Conservation (phyloP, 2,329 filamentous ascomycete genomes). For the Grosmannia serpens region DNA sequence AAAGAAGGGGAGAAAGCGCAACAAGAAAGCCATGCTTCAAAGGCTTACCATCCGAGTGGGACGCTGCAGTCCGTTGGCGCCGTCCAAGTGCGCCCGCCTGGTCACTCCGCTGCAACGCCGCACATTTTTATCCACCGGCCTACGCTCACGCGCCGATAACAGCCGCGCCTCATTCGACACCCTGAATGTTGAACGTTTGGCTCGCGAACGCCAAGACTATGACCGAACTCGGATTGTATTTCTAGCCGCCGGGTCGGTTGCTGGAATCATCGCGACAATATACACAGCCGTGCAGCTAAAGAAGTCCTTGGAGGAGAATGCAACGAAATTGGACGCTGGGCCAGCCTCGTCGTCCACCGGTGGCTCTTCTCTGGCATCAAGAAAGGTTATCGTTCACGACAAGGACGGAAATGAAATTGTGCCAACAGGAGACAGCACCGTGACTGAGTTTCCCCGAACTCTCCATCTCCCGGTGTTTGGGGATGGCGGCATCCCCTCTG, state of each 20-base stretch:
- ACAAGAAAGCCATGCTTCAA: slow-evolving; percentile 17
- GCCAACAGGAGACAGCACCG: slow-evolving; percentile 67
- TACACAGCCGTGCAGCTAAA: slow-evolving; percentile 43
- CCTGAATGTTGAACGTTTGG: slow-evolving; percentile 38
- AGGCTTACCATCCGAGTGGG: slow-evolving; percentile 15
- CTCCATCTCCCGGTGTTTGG: slow-evolving; percentile 46
- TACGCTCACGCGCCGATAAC: background rate
- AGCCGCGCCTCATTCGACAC: slow-evolving; percentile 26
- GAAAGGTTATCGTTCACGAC: slow-evolving; percentile 50
- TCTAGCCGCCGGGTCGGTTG: slow-evolving; percentile 36
- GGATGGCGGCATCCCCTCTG: background rate
- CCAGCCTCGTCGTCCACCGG: slow-evolving; percentile 16
- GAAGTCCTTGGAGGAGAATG: slow-evolving; percentile 20
- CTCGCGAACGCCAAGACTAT: slow-evolving; percentile 35
- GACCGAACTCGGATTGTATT: slow-evolving; percentile 39
- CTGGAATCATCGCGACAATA: slow-evolving; percentile 36
- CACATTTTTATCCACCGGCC: background rate
- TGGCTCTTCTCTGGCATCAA: background rate
- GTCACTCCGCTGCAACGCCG: background rate
- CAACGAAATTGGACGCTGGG: slow-evolving; percentile 29
- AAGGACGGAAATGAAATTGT: slow-evolving; percentile 64
- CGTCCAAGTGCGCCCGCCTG: background rate
- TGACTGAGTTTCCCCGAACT: slow-evolving; percentile 66
- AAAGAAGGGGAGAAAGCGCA: background rate
- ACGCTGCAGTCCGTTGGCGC: slow-evolving; percentile 5